Base-by-base conservation (phyloP, 1,139 yeast genomes). In the Sugiyamaella castrensis region DNA sequence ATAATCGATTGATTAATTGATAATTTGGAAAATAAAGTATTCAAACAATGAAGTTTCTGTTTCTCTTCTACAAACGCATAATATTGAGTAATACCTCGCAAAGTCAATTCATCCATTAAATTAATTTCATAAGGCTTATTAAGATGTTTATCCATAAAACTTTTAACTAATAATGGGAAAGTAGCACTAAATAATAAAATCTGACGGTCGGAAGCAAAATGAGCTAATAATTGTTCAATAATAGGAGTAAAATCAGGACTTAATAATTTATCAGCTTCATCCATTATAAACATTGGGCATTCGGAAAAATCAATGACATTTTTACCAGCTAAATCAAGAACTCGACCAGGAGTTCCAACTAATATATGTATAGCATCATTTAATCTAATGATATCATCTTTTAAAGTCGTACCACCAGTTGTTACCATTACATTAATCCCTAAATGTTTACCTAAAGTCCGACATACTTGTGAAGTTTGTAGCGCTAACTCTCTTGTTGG, bases 1-100 rank as follows among this genome's bases (percentile, higher is more conserved):
- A 92, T 92, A 63, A 92, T 92, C 30, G 96, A 87, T 70, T 92
- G 98, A 71, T 92, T 92, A 69, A 92, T 89, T 70, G 89, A 96
- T 57, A 92, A 78, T 70, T 91, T 92, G 55, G 96, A 85, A 70
- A 92, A 92, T 60, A 92, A 77, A 1, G 98, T 92, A 74, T 92
- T 92, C 62, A 92, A 77, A 71, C 98, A 92, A 68, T 92, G 97
- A 56, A 92, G 78, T 69, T 92, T 92, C 73, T 92, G 96, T 64
- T 84, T 85, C 70, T 92, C 98, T 69, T 92, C 98, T 45, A 92
- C 97, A 68, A 91, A 92, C 15, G 98, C 98, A 66, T 92, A 92
- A 70, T 85, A 92, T 71, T 92, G 98, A 3, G 97, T 87, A 61
- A 92, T 89, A 76, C 98, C 98, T 65, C 92, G 82, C 59, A 92